These are phyloP conservation scores for Chaetomiaceae sp. DNA, from an alignment of 2,329 filamentous ascomycete genomes.

Conservation along the genomic window DNA sequence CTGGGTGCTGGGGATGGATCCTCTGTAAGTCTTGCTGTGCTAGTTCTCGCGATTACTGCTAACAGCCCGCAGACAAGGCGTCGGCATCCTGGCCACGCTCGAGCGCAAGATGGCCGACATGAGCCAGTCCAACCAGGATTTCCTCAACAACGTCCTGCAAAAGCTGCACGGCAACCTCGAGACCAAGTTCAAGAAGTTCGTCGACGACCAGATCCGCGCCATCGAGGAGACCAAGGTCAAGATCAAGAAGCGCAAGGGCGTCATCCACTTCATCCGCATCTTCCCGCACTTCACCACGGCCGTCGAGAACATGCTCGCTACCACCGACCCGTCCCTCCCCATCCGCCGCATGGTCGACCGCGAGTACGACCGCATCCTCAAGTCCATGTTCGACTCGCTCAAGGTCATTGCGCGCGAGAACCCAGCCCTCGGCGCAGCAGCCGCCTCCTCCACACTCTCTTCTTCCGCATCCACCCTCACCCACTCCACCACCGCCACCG, in stretches of 20 bases:
- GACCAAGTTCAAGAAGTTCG: slow-evolving; percentile 76
- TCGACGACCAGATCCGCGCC: slow-evolving; percentile 90
- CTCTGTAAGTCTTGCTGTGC: slow-evolving; percentile 57
- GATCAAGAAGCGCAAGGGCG: slow-evolving; percentile 96
- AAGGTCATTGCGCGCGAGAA: slow-evolving; percentile 84
- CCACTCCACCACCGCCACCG: slow-evolving; percentile 33
- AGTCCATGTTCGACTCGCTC: slow-evolving; percentile 94
- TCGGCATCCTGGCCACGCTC: slow-evolving; percentile 76
- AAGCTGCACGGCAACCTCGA: slow-evolving; percentile 73
- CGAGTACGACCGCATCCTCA: slow-evolving; percentile 84
- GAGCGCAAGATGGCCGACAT: slow-evolving; percentile 76
- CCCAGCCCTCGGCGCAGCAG: slow-evolving; percentile 44
- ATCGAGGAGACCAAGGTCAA: slow-evolving; percentile 99
- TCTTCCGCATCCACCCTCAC: slow-evolving; percentile 14
- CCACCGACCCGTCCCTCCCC: slow-evolving; percentile 51
- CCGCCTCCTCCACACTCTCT: slow-evolving; percentile 3
- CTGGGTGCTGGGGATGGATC: slow-evolving; percentile 76
- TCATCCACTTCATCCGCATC: slow-evolving; percentile 90
- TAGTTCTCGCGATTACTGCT: slow-evolving; percentile 8
- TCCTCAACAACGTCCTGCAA: slow-evolving; percentile 70
- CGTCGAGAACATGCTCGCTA: slow-evolving; percentile 76
- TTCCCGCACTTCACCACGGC: slow-evolving; percentile 83
- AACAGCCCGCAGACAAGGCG: slow-evolving; percentile 63
- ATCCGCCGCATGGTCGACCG: slow-evolving; percentile 77
- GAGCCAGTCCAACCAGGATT: slow-evolving; percentile 90